These are phyloP conservation scores for Herpetomonas tarakana DNA, from an alignment of 208 protist species.

Conservation along the genomic window DNA sequence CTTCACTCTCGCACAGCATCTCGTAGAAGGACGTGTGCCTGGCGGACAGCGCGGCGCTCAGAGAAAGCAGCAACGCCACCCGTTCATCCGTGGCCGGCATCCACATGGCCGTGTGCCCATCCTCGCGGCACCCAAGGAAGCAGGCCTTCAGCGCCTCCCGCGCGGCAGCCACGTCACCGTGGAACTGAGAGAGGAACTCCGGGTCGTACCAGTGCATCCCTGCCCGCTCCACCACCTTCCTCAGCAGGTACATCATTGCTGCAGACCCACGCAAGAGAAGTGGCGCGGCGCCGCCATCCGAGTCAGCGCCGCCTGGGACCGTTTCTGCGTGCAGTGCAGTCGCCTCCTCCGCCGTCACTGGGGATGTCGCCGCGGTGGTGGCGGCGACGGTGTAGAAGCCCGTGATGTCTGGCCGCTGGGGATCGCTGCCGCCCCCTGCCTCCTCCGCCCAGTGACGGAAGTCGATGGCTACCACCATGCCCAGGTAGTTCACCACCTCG, in stretches of 20 bases:
- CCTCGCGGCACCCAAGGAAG: slow-evolving; percentile 52
- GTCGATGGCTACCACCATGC: slow-evolving; percentile 82
- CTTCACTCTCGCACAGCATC: slow-evolving; percentile 35
- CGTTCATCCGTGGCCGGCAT: slow-evolving; percentile 68
- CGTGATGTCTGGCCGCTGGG: slow-evolving; percentile 11
- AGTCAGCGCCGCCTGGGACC: background rate
- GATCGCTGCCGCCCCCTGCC: background rate
- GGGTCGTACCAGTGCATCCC: slow-evolving; percentile 61
- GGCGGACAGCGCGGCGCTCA: slow-evolving; percentile 24
- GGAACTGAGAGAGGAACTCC: slow-evolving; percentile 36
- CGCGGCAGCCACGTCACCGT: slow-evolving; percentile 22
- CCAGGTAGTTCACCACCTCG: slow-evolving; percentile 64
- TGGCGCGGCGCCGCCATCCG: background rate
- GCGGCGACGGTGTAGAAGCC: slow-evolving; percentile 45
- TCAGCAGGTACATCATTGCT: slow-evolving; percentile 75
- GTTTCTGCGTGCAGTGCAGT: slow-evolving; percentile 1
- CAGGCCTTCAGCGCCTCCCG: slow-evolving; percentile 37
- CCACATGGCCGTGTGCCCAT: slow-evolving; percentile 60
- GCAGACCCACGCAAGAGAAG: slow-evolving; percentile 66
- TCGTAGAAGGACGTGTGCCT: slow-evolving; percentile 43
- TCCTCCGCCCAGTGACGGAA: slow-evolving; percentile 81
- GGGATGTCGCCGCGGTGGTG: background rate
- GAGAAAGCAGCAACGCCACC: slow-evolving; percentile 51
- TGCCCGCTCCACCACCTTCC: slow-evolving; percentile 54
- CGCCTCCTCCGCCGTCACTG: background rate